Evolutionary conservation across 345 rosid genomes (phyloP).

Genomic region (Sapria himalayana): DNA sequence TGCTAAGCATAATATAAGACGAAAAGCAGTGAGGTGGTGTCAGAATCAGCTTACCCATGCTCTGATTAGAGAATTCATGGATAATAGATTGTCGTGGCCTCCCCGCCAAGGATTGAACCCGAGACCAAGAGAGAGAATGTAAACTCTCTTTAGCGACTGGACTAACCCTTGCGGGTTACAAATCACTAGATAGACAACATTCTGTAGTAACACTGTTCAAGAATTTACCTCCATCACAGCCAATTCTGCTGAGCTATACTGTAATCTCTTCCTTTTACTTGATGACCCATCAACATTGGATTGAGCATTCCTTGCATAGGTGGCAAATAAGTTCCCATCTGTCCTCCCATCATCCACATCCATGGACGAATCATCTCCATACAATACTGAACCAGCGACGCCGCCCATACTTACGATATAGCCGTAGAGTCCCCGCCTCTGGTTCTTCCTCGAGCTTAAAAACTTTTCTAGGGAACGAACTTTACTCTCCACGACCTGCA

Average conservation of each 20-base stretch:
- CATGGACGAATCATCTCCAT: conserved; percentile 46
- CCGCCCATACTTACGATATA: conserved; percentile 83
- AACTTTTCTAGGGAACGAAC: conserved; percentile 72
- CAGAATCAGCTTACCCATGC: no score
- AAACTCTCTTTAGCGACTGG: no score
- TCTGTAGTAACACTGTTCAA: no score
- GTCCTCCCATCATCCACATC: conserved; percentile 53
- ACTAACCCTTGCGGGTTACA: no score
- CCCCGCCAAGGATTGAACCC: no score
- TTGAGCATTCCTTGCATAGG: conserved; percentile 30
- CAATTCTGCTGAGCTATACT: conserved; percentile 74
- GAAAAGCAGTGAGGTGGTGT: neutral
- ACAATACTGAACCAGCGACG: conserved; percentile 74
- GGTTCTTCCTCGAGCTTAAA: conserved; percentile 71
- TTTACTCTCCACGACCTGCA: conserved; percentile 72
- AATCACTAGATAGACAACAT: no score
- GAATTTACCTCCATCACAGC: conserved; percentile 82
- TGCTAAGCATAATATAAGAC: neutral
- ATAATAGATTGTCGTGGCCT: no score
- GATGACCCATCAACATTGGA: conserved; percentile 41
- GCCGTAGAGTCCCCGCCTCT: conserved; percentile 91
- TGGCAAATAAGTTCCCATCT: conserved; percentile 58
- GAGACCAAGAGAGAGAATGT: no score
- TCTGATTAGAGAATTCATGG: no score
- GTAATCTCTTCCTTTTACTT: conserved; percentile 68